phyloP scores from a whole-genome alignment of 495 filamentous ascomycete genomes.

The Aspergillus hancockii region DNA sequence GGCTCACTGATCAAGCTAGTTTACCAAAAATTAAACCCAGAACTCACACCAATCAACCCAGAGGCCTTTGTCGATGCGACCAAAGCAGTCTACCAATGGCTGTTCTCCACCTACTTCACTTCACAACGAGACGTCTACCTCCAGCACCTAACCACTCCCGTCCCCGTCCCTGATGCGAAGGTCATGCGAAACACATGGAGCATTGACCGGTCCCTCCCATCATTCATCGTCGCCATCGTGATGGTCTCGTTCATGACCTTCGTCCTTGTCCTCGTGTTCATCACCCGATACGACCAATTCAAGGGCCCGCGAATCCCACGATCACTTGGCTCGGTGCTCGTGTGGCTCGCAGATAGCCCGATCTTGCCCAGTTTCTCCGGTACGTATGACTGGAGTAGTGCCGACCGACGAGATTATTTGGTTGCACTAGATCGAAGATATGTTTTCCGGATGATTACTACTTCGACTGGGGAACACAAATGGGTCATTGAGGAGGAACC shows the following conservation, averaged over 20 bases:
- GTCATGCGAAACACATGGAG: not conserved
- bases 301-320: not conserved
- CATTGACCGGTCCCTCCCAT: not conserved
- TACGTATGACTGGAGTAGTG: not conserved
- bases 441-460: not conserved
- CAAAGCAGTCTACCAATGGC: not conserved
- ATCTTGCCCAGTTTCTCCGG: not conserved
- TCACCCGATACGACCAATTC: not conserved
- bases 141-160: not conserved
- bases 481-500: constrained; percentile 1
- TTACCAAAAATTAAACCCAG: not conserved
- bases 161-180: not conserved
- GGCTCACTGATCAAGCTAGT: not conserved
- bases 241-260: not conserved
- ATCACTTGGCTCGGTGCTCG: constrained; percentile 1
- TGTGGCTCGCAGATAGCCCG: not conserved
- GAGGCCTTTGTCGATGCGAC: not conserved
- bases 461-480: not conserved
- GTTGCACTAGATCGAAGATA: not conserved
- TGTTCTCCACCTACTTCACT: not conserved
- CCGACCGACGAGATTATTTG: not conserved
- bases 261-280: not conserved
- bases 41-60: not conserved
- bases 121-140: not conserved
- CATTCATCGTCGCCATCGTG: not conserved